Evolutionary conservation across 345 rosid species (phyloP).

Genomic region (Arabidopsis suecica): DNA sequence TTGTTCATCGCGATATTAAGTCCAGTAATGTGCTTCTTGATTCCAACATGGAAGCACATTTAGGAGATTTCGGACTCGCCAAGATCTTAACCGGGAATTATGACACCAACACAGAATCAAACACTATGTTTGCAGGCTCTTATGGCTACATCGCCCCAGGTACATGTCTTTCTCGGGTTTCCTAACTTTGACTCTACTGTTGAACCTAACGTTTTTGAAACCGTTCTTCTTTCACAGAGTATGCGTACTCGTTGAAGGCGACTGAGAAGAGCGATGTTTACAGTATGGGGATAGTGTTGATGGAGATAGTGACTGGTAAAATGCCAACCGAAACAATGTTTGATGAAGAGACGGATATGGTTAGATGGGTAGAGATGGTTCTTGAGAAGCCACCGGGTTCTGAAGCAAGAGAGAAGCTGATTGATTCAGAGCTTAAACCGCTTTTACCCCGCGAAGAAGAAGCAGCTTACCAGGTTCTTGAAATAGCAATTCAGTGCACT

Average conservation of each 20-base stretch:
- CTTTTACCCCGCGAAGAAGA: conserved; percentile 59
- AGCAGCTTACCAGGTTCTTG: conserved; percentile 71
- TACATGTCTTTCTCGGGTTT: conserved; percentile 38
- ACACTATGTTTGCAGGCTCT: conserved; percentile 83
- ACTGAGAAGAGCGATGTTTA: conserved; percentile 90
- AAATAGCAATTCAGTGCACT: conserved; percentile 82
- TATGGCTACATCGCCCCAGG: conserved; percentile 97
- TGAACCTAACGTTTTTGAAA: conserved; percentile 5
- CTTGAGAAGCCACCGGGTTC: conserved; percentile 53
- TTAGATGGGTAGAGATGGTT: conserved; percentile 77
- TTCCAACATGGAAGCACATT: conserved; percentile 83
- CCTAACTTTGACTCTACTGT: background rate
- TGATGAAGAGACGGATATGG: conserved; percentile 76
- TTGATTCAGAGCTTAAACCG: conserved; percentile 67
- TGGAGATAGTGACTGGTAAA: conserved; percentile 90
- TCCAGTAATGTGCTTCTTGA: conserved; percentile 83
- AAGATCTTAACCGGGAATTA: conserved; percentile 60
- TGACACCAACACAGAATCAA: conserved; percentile 74
- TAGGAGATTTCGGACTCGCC: conserved; percentile 96
- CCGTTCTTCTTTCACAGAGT: conserved; percentile 52
- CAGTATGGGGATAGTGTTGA: conserved; percentile 88
- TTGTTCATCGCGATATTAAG: conserved; percentile 88
- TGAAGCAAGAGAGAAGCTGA: conserved; percentile 53
- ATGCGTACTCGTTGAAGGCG: conserved; percentile 80
- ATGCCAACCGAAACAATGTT: conserved; percentile 74